These are phyloP conservation scores for Thielaviopsis musarum DNA, from an alignment of 2,329 filamentous ascomycete species.

Conservation along the genomic window DNA sequence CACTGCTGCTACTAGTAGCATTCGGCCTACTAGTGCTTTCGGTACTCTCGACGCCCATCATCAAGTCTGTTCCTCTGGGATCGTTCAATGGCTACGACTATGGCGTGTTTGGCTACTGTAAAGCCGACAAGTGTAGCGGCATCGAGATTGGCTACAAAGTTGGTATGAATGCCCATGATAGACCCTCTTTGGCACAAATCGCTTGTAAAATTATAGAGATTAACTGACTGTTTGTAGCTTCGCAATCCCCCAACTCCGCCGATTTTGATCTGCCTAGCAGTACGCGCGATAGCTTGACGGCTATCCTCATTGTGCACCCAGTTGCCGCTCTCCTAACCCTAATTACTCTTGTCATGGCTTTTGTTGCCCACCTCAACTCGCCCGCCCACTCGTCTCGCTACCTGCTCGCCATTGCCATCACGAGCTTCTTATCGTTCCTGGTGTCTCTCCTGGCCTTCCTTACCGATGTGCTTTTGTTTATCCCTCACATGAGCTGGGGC, in stretches of 20 bases:
- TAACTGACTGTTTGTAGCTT: constrained; percentile 15
- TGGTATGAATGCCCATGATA: constrained; percentile 35
- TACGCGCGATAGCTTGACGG: constrained; percentile 52
- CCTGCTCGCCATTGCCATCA: constrained; percentile 67
- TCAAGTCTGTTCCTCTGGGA: constrained; percentile 70
- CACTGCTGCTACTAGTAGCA: constrained; percentile 67
- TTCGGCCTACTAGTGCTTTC: constrained; percentile 76
- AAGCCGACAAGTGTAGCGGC: constrained; percentile 42
- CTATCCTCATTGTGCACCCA: constrained; percentile 83
- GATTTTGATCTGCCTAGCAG: constrained; percentile 39
- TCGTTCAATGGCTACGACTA: constrained; percentile 62
- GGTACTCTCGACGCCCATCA: constrained; percentile 79
- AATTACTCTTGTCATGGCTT: constrained; percentile 64
- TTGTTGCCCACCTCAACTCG: constrained; percentile 68
- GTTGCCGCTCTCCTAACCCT: constrained; percentile 76
- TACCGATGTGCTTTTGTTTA: constrained; percentile 84
- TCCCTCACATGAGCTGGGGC: constrained; percentile 86
- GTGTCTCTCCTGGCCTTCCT: constrained; percentile 76
- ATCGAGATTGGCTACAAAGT: constrained; percentile 76
- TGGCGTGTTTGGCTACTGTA: constrained; percentile 85
- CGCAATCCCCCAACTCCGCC: constrained; percentile 15
- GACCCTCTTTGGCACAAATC: not conserved
- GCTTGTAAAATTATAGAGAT: not conserved
- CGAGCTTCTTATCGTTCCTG: constrained; percentile 71
- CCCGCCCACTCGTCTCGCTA: constrained; percentile 83